These are phyloP conservation scores for Xylaria sp. DNA, from an alignment of 2,329 filamentous ascomycete species.

Conservation along the genomic window DNA sequence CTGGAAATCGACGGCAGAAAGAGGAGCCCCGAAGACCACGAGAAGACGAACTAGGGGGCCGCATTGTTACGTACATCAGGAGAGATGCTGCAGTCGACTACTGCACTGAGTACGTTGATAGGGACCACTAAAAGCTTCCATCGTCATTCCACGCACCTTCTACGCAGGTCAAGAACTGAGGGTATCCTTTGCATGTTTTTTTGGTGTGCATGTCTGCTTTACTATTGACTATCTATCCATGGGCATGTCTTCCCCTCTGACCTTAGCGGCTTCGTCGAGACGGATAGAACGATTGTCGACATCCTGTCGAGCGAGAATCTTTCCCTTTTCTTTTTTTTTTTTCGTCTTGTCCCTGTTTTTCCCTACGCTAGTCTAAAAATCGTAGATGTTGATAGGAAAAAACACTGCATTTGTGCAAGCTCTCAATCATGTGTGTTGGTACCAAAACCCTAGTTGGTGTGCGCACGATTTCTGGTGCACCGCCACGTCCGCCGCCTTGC, in stretches of 20 bases:
- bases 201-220: not conserved
- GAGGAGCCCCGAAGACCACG: not conserved
- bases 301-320: conserved; percentile 1
- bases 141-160: conserved; percentile 28
- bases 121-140: conserved; percentile 28
- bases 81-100: no score
- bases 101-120: no score
- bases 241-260: not conserved
- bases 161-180: not conserved
- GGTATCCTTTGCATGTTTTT: not conserved
- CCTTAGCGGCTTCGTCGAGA: not conserved
- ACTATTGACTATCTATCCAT: not conserved
- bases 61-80: no score
- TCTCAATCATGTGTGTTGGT: conserved; percentile 7
- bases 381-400: not conserved
- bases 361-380: not conserved
- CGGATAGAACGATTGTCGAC: not conserved
- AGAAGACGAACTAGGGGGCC: not conserved
- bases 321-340: not conserved
- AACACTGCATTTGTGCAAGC: conserved; percentile 4
- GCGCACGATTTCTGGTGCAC: no score
- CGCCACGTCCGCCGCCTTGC: not conserved
- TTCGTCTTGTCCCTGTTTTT: no score
- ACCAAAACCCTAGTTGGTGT: not conserved
- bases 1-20: conserved; percentile 14